A percentile compares a stretch with the other conserved stretches of the same genome.
Evolutionary conservation across 805 yeast genomes (phyloP).

Genomic region (Ogataea pignaliae): DNA sequence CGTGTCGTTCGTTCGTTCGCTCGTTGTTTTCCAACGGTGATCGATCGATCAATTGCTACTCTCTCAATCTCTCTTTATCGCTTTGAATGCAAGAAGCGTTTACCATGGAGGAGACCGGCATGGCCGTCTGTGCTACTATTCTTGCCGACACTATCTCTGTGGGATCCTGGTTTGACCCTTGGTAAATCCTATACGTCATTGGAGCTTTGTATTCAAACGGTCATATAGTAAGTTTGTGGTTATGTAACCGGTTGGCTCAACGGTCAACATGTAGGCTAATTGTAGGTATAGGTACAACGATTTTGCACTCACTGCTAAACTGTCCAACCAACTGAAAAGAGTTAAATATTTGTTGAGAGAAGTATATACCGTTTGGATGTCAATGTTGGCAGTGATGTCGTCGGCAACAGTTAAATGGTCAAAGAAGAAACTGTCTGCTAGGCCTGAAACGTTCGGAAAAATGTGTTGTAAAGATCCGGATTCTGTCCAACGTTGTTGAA

Average conservation of each 20-base stretch:
- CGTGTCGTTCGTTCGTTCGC: too few species aligned
- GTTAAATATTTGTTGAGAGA: background rate
- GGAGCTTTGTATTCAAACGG: too few species aligned
- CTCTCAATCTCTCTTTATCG: too few species aligned
- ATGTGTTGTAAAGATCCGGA: background rate
- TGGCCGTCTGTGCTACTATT: too few species aligned
- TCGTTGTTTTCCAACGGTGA: too few species aligned
- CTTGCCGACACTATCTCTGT: too few species aligned
- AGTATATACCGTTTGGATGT: background rate
- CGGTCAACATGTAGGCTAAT: background rate
- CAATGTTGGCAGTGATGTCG: background rate
- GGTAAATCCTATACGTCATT: too few species aligned
- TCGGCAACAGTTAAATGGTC: background rate
- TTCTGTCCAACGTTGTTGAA: background rate
- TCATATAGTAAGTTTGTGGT: background rate
- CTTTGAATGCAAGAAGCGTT: too few species aligned
- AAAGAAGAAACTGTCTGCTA: background rate
- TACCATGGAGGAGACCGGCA: too few species aligned
- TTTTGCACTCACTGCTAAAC: background rate
- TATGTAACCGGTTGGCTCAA: background rate
- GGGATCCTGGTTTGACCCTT: too few species aligned
- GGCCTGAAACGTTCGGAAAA: background rate
- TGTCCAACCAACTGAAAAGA: background rate
- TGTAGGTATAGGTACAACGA: background rate
- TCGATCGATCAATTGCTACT: too few species aligned